Conservation (phyloP, 2,329 filamentous ascomycete species). For the Colletotrichum tabaci region DNA sequence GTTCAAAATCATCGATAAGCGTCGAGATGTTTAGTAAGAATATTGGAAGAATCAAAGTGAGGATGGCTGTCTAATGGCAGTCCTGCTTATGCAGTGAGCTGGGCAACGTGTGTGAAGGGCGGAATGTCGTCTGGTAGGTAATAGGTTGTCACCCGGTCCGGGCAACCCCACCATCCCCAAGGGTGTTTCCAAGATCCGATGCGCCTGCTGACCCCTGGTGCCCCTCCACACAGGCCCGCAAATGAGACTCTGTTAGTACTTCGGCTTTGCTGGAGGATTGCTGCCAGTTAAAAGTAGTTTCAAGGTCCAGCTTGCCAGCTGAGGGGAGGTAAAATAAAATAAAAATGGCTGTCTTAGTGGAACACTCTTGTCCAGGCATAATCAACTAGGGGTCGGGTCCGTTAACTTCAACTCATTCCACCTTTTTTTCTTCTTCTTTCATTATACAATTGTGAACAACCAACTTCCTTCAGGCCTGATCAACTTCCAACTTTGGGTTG, state of each 20-base stretch:
- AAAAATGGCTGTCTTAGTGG: neutral
- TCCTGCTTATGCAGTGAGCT: constrained; percentile 2
- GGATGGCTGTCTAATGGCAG: neutral
- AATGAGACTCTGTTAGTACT: neutral
- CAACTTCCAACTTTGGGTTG: neutral
- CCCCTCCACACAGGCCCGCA: constrained; percentile 31
- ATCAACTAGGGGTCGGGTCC: constrained; percentile 10
- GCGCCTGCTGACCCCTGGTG: constrained; percentile 35
- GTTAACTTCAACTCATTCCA: constrained; percentile 36
- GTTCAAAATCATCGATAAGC: neutral
- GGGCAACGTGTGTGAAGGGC: too few relatives aligned
- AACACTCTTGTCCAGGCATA: constrained; percentile 16
- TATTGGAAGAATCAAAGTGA: neutral
- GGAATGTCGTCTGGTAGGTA: neutral
- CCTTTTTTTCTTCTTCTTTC: constrained; percentile 16
- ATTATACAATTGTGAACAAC: neutral
- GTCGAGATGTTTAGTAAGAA: too few relatives aligned
- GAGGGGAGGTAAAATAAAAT: neutral
- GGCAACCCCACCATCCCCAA: constrained; percentile 39
- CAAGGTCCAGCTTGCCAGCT: neutral
- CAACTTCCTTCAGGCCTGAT: neutral
- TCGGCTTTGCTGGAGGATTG: fast-evolving
- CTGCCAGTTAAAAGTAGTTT: neutral
- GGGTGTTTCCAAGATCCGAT: constrained; percentile 41
- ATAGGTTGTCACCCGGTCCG: constrained; percentile 13